Percentiles rank a stretch among this genome's conserved stretches.
Conservation (phyloP, 2,329 filamentous ascomycete genomes). For the Stromatinia cepivora region DNA sequence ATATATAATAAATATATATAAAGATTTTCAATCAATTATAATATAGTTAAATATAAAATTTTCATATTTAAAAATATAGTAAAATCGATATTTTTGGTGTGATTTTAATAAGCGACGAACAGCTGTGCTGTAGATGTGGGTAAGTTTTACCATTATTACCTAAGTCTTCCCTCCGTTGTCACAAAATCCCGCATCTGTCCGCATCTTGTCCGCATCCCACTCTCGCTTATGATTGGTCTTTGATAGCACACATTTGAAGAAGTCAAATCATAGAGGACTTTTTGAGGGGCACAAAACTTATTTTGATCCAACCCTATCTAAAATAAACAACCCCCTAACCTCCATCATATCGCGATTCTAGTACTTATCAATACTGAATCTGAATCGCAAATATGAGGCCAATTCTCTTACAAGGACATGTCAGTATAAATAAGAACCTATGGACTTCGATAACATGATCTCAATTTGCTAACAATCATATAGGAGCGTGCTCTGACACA, state of each 20-base stretch:
- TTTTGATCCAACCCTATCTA: slow-evolving; percentile 17
- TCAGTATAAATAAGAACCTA: slow-evolving; percentile 44
- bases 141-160: no score
- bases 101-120: no score
- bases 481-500: slow-evolving; percentile 91
- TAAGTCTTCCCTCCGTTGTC: no score
- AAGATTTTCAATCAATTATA: no score
- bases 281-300: slow-evolving; percentile 24
- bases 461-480: slow-evolving; percentile 17
- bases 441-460: slow-evolving; percentile 14
- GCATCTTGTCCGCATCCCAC: background rate
- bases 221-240: slow-evolving; percentile 23
- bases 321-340: slow-evolving; percentile 14
- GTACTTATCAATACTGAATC: slow-evolving; percentile 21
- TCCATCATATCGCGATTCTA: slow-evolving; percentile 16
- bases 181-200: slow-evolving; percentile 8
- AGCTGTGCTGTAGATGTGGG: no score
- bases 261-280: slow-evolving; percentile 25
- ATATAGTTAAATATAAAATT: no score
- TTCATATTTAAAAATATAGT: no score
- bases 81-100: no score
- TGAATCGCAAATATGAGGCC: slow-evolving; percentile 76
- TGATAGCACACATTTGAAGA: slow-evolving; percentile 23
- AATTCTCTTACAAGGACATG: slow-evolving; percentile 92
- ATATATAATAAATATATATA: no score